Conservation (phyloP, 495 filamentous ascomycete genomes). For the Hypoxylon lienhwacheense region DNA sequence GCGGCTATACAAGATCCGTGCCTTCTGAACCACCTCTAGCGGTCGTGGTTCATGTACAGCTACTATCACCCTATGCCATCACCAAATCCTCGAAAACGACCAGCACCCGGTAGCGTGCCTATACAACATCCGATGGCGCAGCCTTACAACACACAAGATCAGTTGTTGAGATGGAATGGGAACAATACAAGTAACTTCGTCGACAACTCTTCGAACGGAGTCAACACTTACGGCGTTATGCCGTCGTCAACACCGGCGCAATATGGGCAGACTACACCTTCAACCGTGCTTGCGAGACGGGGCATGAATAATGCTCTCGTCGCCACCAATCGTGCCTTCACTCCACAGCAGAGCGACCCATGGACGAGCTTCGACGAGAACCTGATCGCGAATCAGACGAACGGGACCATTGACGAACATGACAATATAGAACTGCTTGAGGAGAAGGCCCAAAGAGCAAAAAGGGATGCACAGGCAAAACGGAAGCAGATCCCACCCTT, state of each 20-base stretch:
- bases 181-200: conserved; percentile 39
- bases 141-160: conserved; percentile 45
- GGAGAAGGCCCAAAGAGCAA: conserved; percentile 71
- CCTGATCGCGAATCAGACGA: conserved; percentile 42
- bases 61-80: conserved; percentile 48
- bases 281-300: conserved; percentile 69
- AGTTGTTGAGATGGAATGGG: conserved; percentile 47
- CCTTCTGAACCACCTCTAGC: neutral
- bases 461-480: conserved; percentile 80
- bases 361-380: conserved; percentile 53
- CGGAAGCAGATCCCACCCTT: conserved; percentile 96
- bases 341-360: conserved; percentile 47
- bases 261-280: conserved; percentile 48
- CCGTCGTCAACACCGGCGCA: conserved; percentile 45
- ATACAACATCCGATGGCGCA: conserved; percentile 52
- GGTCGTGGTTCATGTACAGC: conserved; percentile 38
- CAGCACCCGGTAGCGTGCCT: conserved; percentile 67
- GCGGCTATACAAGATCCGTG: conserved; percentile 8
- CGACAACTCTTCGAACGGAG: conserved; percentile 37
- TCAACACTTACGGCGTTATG: conserved; percentile 49
- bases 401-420: conserved; percentile 53
- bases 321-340: conserved; percentile 45
- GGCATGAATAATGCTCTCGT: conserved; percentile 65
- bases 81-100: conserved; percentile 67
- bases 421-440: conserved; percentile 78